These are phyloP conservation scores for Setaria italica DNA, from an alignment of 202 grass and related monocot species.

Conservation along the genomic window DNA sequence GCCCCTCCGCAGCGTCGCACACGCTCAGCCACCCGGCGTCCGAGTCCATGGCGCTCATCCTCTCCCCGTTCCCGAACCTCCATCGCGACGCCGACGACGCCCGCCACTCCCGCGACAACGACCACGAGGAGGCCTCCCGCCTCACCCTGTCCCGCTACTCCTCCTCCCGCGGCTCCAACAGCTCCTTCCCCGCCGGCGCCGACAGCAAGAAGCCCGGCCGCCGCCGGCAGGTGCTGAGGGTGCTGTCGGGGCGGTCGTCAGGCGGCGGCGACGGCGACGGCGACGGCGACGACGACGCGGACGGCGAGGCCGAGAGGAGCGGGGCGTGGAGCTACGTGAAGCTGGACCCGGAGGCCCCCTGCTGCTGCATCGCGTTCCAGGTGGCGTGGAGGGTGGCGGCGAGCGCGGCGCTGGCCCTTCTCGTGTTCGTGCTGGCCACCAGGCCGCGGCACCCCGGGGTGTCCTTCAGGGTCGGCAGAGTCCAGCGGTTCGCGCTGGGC, in stretches of 20 bases:
- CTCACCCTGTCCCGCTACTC: conserved; percentile 87
- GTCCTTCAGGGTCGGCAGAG: conserved; percentile 58
- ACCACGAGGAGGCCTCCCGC: conserved; percentile 62
- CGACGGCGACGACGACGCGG: conserved; percentile 12
- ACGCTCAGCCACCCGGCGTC: conserved; percentile 69
- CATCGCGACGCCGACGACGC: conserved; percentile 39
- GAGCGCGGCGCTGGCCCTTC: conserved; percentile 64
- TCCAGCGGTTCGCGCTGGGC: conserved; percentile 75
- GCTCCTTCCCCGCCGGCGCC: conserved; percentile 59
- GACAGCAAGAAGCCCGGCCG: conserved; percentile 5
- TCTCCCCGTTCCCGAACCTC: conserved; percentile 67
- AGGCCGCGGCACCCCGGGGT: conserved; percentile 57
- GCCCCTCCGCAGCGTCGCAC: conserved; percentile 81
- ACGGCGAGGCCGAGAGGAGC: conserved; percentile 26
- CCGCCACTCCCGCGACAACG: conserved; percentile 17
- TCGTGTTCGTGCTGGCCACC: conserved; percentile 83
- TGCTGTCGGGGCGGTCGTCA: conserved; percentile 46
- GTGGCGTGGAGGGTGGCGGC: conserved; percentile 73
- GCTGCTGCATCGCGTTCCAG: conserved; percentile 76
- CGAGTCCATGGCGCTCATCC: conserved; percentile 63
- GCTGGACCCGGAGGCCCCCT: conserved; percentile 68
- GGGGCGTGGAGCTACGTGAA: conserved; percentile 75
- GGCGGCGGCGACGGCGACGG: conserved; percentile 31
- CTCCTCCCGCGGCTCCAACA: conserved; percentile 85
- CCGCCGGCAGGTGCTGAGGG: conserved; percentile 57